These are phyloP conservation scores for Paraleonurus japonicus DNA, from an alignment of 257 asterid genomes.

Conservation along the genomic window DNA sequence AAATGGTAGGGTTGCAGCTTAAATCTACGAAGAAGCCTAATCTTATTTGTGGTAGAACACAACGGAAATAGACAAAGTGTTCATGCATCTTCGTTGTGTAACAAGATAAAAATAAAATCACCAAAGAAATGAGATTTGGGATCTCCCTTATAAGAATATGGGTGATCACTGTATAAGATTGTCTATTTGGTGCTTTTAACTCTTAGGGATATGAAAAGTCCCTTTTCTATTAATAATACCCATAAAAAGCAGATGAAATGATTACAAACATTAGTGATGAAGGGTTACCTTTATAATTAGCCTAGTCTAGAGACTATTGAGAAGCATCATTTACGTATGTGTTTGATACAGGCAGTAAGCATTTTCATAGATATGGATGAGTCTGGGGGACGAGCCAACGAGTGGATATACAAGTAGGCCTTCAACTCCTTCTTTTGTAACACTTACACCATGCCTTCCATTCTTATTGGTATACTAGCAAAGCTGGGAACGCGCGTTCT, in stretches of 20 bases:
- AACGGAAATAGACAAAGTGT: neutral
- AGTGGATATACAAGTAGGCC: constrained; percentile 91
- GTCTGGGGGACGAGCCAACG: constrained; percentile 90
- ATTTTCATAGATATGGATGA: constrained; percentile 95
- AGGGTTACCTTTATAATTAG: neutral
- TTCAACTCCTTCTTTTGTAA: neutral
- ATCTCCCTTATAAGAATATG: neutral
- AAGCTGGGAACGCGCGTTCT: constrained; percentile 1
- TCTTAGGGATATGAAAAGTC: neutral
- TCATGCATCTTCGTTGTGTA: neutral
- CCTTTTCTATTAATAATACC: neutral
- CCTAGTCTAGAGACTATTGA: neutral
- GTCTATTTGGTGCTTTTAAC: neutral
- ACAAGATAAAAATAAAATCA: neutral
- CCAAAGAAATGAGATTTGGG: neutral
- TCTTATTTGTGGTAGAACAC: neutral
- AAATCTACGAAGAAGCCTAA: neutral
- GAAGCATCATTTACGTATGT: neutral
- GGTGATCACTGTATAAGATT: neutral
- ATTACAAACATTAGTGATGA: neutral
- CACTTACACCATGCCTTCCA: neutral
- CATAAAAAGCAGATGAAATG: neutral
- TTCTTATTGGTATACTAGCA: neutral
- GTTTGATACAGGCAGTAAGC: constrained; percentile 73
- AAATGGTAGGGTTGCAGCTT: neutral